Evolutionary conservation across 116 monocot species (phyloP).

Genomic region (Phalaenopsis hybrid): DNA sequence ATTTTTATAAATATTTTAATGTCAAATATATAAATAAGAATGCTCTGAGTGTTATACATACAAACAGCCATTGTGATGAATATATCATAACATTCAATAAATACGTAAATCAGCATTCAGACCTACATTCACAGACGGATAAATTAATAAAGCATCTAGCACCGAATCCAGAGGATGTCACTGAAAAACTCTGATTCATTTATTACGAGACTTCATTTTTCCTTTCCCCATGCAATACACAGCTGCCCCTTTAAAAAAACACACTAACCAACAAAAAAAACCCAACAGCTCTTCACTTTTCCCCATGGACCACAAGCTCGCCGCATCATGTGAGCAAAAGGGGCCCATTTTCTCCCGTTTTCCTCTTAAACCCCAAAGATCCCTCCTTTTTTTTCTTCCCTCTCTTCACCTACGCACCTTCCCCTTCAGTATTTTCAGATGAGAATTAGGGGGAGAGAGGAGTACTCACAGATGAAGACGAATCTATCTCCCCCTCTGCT

Average conservation of each 20-base stretch:
- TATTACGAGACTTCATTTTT: neutral
- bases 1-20: no score
- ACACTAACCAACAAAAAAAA: slow-evolving; percentile 1
- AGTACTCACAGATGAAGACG: neutral
- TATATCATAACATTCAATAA: no score
- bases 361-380: neutral
- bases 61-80: no score
- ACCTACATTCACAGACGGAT: no score
- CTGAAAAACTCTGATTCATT: neutral
- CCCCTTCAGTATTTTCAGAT: no score
- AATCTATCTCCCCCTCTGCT: neutral
- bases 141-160: neutral
- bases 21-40: no score
- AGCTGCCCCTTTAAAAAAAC: neutral
- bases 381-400: neutral
- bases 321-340: neutral
- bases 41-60: no score
- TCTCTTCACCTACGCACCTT: neutral
- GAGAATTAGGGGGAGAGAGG: no score
- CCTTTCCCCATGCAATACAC: neutral
- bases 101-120: no score
- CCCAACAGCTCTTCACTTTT: neutral
- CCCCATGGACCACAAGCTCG: slow-evolving; percentile 6
- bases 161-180: neutral
- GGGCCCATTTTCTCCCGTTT: neutral